Evolutionary conservation across 2,329 filamentous ascomycete species (phyloP).

Genomic region (Aspergillus sp.): DNA sequence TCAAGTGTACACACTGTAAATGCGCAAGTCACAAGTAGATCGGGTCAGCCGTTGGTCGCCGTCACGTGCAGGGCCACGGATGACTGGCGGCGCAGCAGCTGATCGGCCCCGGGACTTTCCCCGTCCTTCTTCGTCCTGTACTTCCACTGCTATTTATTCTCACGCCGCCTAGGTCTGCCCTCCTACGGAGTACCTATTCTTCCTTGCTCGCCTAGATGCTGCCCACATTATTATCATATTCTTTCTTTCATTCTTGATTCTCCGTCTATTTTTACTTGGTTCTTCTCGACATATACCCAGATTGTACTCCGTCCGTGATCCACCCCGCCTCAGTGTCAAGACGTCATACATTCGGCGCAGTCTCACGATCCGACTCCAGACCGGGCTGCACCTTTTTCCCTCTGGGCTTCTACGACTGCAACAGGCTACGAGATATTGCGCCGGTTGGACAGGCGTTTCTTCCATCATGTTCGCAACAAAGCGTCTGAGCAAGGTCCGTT

Average conservation of each 20-base stretch:
- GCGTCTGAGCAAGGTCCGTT: constrained; percentile 46
- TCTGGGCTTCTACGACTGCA: background rate
- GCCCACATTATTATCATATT: background rate
- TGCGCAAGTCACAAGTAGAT: too few species aligned
- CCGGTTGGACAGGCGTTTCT: background rate
- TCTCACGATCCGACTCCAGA: background rate
- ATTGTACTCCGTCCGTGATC: constrained; percentile 2
- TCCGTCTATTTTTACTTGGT: background rate
- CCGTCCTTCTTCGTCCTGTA: background rate
- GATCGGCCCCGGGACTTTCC: constrained; percentile 1
- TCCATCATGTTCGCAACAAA: constrained; percentile 51
- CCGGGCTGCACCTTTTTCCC: background rate
- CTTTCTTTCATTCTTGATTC: background rate
- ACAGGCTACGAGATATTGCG: background rate
- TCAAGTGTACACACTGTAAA: too few species aligned
- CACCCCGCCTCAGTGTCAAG: constrained; percentile 16
- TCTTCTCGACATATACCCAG: background rate
- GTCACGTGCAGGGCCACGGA: constrained; percentile 12
- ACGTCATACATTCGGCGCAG: constrained; percentile 20
- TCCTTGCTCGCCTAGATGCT: background rate
- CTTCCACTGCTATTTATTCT: background rate
- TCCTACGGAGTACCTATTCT: background rate
- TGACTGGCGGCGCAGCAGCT: constrained; percentile 5
- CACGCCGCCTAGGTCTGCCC: too few species aligned
- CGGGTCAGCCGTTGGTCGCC: background rate